phyloP scores from a whole-genome alignment of 352 stramenopile genomes.

The Achlya hypogyna region DNA sequence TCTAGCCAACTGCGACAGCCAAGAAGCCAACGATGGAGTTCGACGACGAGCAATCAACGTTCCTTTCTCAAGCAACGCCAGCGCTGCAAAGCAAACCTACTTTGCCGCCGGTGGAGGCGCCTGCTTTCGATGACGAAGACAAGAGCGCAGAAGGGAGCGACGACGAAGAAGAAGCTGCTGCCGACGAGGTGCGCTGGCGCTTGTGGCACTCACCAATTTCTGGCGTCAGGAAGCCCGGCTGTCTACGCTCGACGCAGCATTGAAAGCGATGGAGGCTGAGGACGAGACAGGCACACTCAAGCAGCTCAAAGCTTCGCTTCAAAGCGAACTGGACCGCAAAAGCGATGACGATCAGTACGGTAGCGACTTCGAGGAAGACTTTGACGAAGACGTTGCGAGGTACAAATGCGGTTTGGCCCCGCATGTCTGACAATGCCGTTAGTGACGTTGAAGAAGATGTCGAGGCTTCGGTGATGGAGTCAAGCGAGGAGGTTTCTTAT shows the following conservation, averaged over 20 bases:
- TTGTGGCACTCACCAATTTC: constrained; percentile 32
- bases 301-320: constrained; percentile 61
- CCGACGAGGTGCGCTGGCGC: not conserved
- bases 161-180: constrained; percentile 18
- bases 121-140: constrained; percentile 9
- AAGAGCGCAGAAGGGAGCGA: not conserved
- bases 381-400: constrained; percentile 51
- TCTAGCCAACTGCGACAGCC: not conserved
- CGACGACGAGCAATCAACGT: not conserved
- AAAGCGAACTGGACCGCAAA: constrained; percentile 36
- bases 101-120: too few species aligned
- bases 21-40: not conserved
- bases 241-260: constrained; percentile 54
- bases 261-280: constrained; percentile 79
- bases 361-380: constrained; percentile 69
- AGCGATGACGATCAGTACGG: constrained; percentile 51
- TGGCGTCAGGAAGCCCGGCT: constrained; percentile 49
- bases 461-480: constrained; percentile 14
- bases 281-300: constrained; percentile 71
- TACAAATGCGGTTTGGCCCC: too few species aligned
- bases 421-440: not conserved
- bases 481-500: not conserved
- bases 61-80: not conserved
- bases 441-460: constrained; percentile 57
- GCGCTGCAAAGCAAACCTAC: too few species aligned